A percentile compares a stretch with the other conserved stretches of the same genome.
These are phyloP conservation scores for Suillus placidus DNA, from an alignment of 768 basidiomycete species.

Conservation along the genomic window DNA sequence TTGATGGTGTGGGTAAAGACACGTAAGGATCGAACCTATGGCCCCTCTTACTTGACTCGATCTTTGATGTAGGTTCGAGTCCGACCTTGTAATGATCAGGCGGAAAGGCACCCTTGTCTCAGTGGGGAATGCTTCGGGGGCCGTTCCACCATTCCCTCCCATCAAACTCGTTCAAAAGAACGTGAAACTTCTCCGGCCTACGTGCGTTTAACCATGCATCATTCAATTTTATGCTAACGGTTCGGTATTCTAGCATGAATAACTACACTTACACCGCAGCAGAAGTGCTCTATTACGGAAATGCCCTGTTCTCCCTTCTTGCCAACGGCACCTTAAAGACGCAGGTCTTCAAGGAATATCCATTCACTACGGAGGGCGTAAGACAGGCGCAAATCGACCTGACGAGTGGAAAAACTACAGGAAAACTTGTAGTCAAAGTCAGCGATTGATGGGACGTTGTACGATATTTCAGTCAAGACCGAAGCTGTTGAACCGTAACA, in stretches of 20 bases:
- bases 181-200: conserved; percentile 74
- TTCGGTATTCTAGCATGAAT: conserved; percentile 49
- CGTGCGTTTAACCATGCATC: conserved; percentile 43
- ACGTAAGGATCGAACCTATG: conserved; percentile 56
- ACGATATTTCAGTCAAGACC: neutral
- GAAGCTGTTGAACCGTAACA: neutral
- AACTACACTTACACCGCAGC: conserved; percentile 77
- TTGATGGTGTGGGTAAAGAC: conserved; percentile 96
- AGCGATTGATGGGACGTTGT: conserved; percentile 17
- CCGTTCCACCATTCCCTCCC: conserved; percentile 74
- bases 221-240: conserved; percentile 2
- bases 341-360: conserved; percentile 75
- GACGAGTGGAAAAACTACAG: conserved; percentile 73
- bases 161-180: conserved; percentile 82
- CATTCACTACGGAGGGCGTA: conserved; percentile 81
- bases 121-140: conserved; percentile 90
- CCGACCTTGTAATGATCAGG: conserved; percentile 77
- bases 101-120: conserved; percentile 90
- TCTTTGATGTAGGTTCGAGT: conserved; percentile 58
- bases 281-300: conserved; percentile 69
- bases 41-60: neutral
- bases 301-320: conserved; percentile 64
- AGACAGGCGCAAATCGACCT: conserved; percentile 79
- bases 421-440: conserved; percentile 85
- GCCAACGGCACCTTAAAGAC: conserved; percentile 63